These are phyloP conservation scores for Alternaria sp. DNA, from an alignment of 2,329 filamentous ascomycete genomes.

Conservation along the genomic window DNA sequence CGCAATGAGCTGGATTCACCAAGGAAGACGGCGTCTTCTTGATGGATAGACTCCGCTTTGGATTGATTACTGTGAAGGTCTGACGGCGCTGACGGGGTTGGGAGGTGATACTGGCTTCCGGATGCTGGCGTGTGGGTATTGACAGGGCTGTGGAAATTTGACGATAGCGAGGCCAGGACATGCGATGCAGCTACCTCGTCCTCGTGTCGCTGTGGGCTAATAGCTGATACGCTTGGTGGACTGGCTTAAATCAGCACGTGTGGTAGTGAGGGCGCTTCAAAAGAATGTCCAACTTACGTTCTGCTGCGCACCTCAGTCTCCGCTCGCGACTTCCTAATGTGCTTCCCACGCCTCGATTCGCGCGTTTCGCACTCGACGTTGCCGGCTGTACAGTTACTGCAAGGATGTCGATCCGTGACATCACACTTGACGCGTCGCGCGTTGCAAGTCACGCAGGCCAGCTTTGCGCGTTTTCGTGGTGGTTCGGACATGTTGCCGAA, in stretches of 20 bases:
- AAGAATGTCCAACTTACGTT: slow-evolving; percentile 23
- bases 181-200: slow-evolving; percentile 43
- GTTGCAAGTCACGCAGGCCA: slow-evolving; percentile 57
- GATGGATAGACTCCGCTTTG: slow-evolving; percentile 31
- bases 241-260: not conserved
- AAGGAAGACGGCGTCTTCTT: slow-evolving; percentile 52
- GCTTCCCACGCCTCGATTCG: slow-evolving; percentile 56
- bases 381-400: slow-evolving; percentile 53
- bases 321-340: slow-evolving; percentile 34
- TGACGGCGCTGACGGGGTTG: slow-evolving; percentile 21
- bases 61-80: slow-evolving; percentile 19
- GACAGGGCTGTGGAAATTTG: slow-evolving; percentile 37
- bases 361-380: slow-evolving; percentile 54
- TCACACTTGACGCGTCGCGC: slow-evolving; percentile 58
- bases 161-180: slow-evolving; percentile 40
- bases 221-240: slow-evolving; percentile 6
- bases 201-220: slow-evolving; percentile 35
- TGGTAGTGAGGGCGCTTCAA: too few relatives aligned
- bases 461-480: slow-evolving; percentile 51
- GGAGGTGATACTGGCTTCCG: slow-evolving; percentile 24
- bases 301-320: slow-evolving; percentile 30
- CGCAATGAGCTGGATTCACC: slow-evolving; percentile 60
- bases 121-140: slow-evolving; percentile 22
- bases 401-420: slow-evolving; percentile 57
- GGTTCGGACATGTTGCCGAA: slow-evolving; percentile 30